phyloP scores from a whole-genome alignment of 2,329 filamentous ascomycete genomes.

The Cytospora chrysosperma region DNA sequence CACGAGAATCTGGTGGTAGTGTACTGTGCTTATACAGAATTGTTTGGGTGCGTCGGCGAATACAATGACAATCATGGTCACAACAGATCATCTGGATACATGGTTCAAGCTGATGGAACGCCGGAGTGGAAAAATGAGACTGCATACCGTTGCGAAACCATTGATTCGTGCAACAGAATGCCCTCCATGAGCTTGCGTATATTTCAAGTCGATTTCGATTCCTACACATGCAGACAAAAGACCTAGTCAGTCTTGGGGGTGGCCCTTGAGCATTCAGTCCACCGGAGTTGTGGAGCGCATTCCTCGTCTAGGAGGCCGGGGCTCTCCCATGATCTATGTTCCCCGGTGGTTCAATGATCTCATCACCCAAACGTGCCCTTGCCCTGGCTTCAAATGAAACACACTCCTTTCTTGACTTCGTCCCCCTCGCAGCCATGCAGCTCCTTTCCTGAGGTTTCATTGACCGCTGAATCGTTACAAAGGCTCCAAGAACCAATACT shows the following conservation, averaged over 20 bases:
- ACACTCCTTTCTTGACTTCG: background rate
- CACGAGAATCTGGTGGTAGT: background rate
- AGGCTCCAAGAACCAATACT: too few species aligned
- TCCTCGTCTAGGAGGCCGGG: too few species aligned
- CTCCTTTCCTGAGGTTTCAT: too few species aligned
- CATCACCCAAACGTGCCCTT: background rate
- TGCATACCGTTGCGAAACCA: background rate
- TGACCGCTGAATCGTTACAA: too few species aligned
- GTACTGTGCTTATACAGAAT: background rate
- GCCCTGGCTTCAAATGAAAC: too few species aligned
- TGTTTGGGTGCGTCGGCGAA: background rate
- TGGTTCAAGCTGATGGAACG: background rate
- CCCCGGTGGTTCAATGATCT: background rate
- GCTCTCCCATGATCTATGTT: too few species aligned
- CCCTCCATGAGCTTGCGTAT: background rate
- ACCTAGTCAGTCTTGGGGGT: too few species aligned
- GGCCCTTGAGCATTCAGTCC: too few species aligned
- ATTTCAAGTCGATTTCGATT: too few species aligned
- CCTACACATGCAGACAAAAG: too few species aligned
- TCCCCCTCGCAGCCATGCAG: too few species aligned
- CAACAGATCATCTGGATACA: background rate
- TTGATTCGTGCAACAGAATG: background rate
- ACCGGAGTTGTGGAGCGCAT: too few species aligned
- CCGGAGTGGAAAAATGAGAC: slow-evolving; percentile 11
- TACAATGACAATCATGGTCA: background rate